Conservation (phyloP, 768 basidiomycete species). For the Pholiota microspora region DNA sequence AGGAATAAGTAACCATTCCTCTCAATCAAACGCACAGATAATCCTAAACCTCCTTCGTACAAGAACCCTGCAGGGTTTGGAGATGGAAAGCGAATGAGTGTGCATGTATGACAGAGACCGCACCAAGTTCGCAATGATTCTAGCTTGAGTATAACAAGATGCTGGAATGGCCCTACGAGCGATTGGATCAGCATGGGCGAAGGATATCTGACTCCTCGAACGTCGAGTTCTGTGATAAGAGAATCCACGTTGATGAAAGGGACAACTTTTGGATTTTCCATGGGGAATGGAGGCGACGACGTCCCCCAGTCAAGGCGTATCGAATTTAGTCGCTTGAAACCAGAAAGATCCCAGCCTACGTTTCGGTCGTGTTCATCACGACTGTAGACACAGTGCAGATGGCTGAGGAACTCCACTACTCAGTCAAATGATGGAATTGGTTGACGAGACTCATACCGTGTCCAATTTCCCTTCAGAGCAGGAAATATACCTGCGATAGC, state of each 20-base stretch:
- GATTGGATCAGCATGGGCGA: slow-evolving; percentile 27
- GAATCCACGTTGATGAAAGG: slow-evolving; percentile 24
- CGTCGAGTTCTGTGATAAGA: slow-evolving; percentile 25
- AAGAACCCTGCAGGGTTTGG: slow-evolving; percentile 23
- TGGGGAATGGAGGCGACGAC: slow-evolving; percentile 10
- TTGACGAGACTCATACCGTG: slow-evolving; percentile 7
- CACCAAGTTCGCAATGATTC: slow-evolving; percentile 31
- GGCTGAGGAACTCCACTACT: slow-evolving; percentile 18
- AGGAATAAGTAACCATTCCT: not conserved
- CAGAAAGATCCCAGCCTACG: slow-evolving; percentile 25
- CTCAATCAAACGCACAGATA: slow-evolving; percentile 26
- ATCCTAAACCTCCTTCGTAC: slow-evolving; percentile 31
- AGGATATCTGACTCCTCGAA: slow-evolving; percentile 29
- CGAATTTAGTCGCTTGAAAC: slow-evolving; percentile 18
- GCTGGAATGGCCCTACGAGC: slow-evolving; percentile 19
- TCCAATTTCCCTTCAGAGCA: slow-evolving; percentile 22
- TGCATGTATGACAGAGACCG: slow-evolving; percentile 33
- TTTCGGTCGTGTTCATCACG: slow-evolving; percentile 7
- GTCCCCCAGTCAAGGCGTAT: slow-evolving; percentile 28
- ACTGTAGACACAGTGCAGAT: slow-evolving; percentile 30
- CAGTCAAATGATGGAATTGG: not conserved
- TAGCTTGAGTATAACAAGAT: slow-evolving; percentile 24
- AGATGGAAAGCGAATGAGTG: slow-evolving; percentile 21
- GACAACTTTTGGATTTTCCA: slow-evolving; percentile 13
- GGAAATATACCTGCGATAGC: slow-evolving; percentile 24